Conservation (phyloP, 805 yeast species). For the Ogataea corticis region DNA sequence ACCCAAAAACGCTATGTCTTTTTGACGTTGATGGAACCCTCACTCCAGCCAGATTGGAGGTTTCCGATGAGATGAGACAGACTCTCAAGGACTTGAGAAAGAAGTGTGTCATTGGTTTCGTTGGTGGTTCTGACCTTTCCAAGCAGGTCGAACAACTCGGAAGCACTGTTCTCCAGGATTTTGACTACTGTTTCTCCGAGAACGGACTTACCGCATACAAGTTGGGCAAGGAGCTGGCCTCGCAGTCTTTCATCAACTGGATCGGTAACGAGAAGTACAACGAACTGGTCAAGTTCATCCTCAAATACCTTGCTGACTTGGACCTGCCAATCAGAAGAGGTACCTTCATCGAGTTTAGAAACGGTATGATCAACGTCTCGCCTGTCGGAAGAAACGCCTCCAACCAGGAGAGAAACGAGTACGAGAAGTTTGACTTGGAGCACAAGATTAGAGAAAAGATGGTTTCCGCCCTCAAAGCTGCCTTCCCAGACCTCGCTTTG, state of each 20-base stretch:
- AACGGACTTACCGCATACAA: slow-evolving; percentile 98
- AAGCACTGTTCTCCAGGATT: slow-evolving; percentile 67
- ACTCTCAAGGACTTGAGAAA: slow-evolving; percentile 75
- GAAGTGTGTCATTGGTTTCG: slow-evolving; percentile 94
- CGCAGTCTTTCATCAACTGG: slow-evolving; percentile 94
- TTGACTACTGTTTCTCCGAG: slow-evolving; percentile 96
- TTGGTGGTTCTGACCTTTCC: slow-evolving; percentile 93
- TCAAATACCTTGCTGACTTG: slow-evolving; percentile 78
- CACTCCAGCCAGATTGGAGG: slow-evolving; percentile 84
- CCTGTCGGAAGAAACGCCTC: slow-evolving; percentile 99
- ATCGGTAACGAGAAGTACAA: slow-evolving; percentile 94
- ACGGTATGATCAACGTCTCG: slow-evolving; percentile 98
- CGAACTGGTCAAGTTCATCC: slow-evolving; percentile 79
- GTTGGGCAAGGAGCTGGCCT: slow-evolving; percentile 80
- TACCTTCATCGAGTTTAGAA: slow-evolving; percentile 97
- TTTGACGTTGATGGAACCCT: slow-evolving; percentile 99
- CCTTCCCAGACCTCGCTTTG: slow-evolving; percentile 80
- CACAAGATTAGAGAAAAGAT: slow-evolving; percentile 81
- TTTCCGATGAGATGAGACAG: slow-evolving; percentile 76
- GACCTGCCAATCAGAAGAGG: slow-evolving; percentile 98
- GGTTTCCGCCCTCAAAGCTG: slow-evolving; percentile 80
- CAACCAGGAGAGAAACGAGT: slow-evolving; percentile 89
- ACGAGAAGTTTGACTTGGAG: slow-evolving; percentile 77
- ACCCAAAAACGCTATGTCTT: slow-evolving; percentile 84
- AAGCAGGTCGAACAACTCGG: slow-evolving; percentile 98